phyloP scores from a whole-genome alignment of 305 asterid genomes.

The Withania somnifera region DNA sequence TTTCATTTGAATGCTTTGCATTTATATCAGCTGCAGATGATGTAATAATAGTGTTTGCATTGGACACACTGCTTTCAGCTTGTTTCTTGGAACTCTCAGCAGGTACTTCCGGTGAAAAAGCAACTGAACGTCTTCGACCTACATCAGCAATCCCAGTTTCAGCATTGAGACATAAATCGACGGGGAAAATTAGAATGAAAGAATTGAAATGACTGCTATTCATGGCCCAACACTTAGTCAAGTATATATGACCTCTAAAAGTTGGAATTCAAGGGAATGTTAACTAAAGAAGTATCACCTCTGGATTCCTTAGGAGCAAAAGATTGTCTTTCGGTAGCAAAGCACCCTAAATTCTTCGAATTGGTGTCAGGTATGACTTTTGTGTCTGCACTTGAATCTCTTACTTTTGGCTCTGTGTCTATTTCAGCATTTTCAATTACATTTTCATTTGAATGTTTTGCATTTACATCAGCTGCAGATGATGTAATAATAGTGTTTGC shows the following conservation, averaged over 20 bases:
- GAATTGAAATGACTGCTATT: background rate
- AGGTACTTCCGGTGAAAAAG: constrained; percentile 5
- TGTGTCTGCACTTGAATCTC: constrained; percentile 10
- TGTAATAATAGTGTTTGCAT: background rate
- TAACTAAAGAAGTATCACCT: constrained; percentile 13
- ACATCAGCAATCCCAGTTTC: constrained; percentile 15
- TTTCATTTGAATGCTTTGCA: background rate
- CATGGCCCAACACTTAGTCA: background rate
- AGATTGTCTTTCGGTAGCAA: constrained; percentile 8
- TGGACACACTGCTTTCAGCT: constrained; percentile 4
- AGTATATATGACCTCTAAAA: background rate
- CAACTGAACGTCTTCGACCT: constrained; percentile 25
- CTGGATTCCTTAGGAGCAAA: constrained; percentile 13
- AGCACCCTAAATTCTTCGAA: constrained; percentile 16
- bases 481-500: background rate
- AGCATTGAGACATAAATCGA: constrained; percentile 8
- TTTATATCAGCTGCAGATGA: background rate
- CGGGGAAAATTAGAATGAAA: background rate
- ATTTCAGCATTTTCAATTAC: constrained; percentile 9
- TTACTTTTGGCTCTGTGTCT: constrained; percentile 8
- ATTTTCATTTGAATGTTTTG: background rate
- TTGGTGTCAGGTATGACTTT: constrained; percentile 10
- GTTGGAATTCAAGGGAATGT: background rate
- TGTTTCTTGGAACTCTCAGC: constrained; percentile 12
- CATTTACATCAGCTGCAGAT: background rate